Evolutionary conservation across 768 basidiomycete genomes (phyloP), one percentile per base, ranked within the genome.

Genomic region (Chalciporus piperatus): DNA sequence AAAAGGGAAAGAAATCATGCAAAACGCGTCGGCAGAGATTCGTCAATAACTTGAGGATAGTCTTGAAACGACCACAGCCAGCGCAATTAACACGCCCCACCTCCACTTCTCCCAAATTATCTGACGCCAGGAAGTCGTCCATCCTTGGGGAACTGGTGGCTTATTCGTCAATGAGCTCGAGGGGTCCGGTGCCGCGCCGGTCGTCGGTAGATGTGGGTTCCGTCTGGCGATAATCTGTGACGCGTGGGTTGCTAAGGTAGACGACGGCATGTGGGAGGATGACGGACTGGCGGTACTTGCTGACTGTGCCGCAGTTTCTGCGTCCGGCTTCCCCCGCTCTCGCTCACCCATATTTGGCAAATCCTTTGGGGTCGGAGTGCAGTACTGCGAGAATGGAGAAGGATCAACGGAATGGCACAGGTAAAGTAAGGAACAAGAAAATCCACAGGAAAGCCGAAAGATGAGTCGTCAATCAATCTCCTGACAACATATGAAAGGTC

Each of bases 301-400:
- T 56, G 64, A 46, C 69, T 37, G 35, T 8, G 35, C n/a, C 35
- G 35, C 35, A 37, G 35, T n/a, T 1, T 41, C 50, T 57, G 41
- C 33, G 61, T 63, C 66, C 6, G 79, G 62, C 47, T 75, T 78
- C 9, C 84, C 87, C 41, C 81, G 78, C 59, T 88, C 88, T 58
- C 78, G 83, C 68, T 89, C 78, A 19, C 87, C 93, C 96, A 98
- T 98, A 71, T 97, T 97, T 0, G 96, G 96, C 25, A 95, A 70
- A 62, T 94, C 85, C 41, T 76, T 82, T 63, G 82, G 77, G 16
- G 72, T 71, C 11, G 82, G 76, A 27, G 77, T 74, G 61, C 87
- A 89, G 61, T 89, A 91, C 87, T 98, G 61, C 42, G 60, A 33
- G 39, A 49, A 48, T 46, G 12, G 13, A 63, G 38, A 63, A 40